A percentile compares a stretch with the other conserved stretches of the same genome.
Evolutionary conservation across 2,329 filamentous ascomycete species (phyloP).

Genomic region (Zasmidium citrigriseum): DNA sequence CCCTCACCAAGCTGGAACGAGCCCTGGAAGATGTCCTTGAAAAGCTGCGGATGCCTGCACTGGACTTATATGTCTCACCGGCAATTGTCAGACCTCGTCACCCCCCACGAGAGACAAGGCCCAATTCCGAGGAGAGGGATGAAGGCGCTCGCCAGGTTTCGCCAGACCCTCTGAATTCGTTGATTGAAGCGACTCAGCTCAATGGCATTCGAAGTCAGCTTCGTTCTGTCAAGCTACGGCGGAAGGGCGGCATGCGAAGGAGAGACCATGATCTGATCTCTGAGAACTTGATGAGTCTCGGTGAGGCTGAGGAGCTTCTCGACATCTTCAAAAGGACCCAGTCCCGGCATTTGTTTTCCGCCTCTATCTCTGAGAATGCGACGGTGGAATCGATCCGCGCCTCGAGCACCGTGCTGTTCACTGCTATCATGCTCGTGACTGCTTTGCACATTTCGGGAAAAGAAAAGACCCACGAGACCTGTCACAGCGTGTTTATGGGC

Average conservation of each 20-base stretch:
- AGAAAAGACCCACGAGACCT: constrained; percentile 8
- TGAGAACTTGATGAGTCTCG: neutral
- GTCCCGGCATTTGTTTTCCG: constrained; percentile 9
- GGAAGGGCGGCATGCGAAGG: constrained; percentile 12
- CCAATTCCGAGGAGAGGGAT: constrained; percentile 1
- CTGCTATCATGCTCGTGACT: constrained; percentile 9
- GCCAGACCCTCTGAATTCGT: constrained; percentile 10
- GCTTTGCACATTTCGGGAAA: constrained; percentile 7
- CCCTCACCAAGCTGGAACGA: constrained; percentile 10
- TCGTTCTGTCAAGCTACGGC: constrained; percentile 11
- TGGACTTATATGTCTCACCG: constrained; percentile 10
- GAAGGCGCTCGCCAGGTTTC: constrained; percentile 4
- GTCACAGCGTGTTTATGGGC: constrained; percentile 13
- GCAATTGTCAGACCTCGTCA: constrained; percentile 8
- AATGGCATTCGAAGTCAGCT: constrained; percentile 12
- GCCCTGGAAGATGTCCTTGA: constrained; percentile 12
- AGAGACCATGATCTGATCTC: constrained; percentile 12
- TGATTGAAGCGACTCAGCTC: constrained; percentile 12
- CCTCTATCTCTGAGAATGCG: constrained; percentile 2
- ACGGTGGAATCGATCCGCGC: constrained; percentile 5
- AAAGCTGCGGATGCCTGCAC: constrained; percentile 8
- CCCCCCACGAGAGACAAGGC: neutral
- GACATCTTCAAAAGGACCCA: constrained; percentile 4
- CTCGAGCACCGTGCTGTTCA: constrained; percentile 13
- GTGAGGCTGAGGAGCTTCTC: constrained; percentile 10